Evolutionary conservation across 2,329 filamentous ascomycete genomes (phyloP), one percentile per base, ranked within the genome.

Genomic region (Ophiostoma perfectum): DNA sequence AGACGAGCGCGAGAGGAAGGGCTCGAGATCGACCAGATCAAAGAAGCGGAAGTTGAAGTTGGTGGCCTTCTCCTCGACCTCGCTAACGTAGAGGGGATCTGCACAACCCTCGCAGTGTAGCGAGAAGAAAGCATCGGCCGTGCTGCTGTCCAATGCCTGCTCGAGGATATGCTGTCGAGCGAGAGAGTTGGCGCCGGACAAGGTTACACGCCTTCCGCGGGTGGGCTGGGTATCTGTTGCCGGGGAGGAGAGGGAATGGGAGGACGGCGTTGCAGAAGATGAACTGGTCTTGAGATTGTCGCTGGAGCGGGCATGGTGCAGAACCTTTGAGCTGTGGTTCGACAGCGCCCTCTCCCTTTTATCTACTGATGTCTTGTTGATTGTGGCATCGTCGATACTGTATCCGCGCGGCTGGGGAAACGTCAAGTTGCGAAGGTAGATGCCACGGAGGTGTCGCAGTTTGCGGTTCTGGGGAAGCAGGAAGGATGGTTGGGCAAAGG

Each of bases 41-140:
- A 97, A 96, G 76, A 91, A 90, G 60, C 87, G 87, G 76, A 97
- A 98, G 74, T 90, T 92, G 71, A 95, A 95, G 77, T 97, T 97
- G 11, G 92, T 93, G n/a, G 91, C 88, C 74, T 88, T 87, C 73
- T 90, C 85, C 41, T 88, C 85, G 36, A 90, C 82, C 78, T 98
- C 94, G 75, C 93, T 97, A 74, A 97, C 86, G 77, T 97, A 97
- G n/a, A 97, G 80, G 0, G 94, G 93, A 16, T 92, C 88, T 64
- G 83, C 78, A 66, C 87, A 78, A 3, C 80, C 85, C 1, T 85
- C 80, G 63, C 88, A 85, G 77, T 97, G 93, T 66, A 97, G 76
- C 2, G 92, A 91, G 77, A 96, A 95, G 83, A 96, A 97, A 16
- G 89, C 88, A 78, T 97, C 90, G n/a, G 89, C 92, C 78, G 95